Percentiles rank a stretch among this genome's conserved stretches.
Conservation (phyloP, 2,329 filamentous ascomycete species). For the Fusarium ambrosium region DNA sequence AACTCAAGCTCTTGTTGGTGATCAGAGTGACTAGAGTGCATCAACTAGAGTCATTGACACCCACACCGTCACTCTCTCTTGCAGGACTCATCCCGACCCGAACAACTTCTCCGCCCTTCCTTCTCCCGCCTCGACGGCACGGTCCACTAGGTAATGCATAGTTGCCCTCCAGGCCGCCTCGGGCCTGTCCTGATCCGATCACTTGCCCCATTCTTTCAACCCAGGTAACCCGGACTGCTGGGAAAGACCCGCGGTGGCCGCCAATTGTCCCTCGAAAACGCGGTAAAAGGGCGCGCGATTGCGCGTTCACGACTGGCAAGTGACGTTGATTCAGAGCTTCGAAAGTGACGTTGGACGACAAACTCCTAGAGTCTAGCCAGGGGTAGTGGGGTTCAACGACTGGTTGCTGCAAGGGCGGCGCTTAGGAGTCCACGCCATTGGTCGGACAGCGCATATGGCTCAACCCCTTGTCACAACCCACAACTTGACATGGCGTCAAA, state of each 20-base stretch:
- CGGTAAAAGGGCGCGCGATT: constrained; percentile 22
- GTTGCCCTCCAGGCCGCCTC: not conserved
- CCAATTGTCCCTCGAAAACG: constrained; percentile 5
- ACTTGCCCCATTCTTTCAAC: constrained; percentile 2
- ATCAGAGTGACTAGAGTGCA: constrained; percentile 34
- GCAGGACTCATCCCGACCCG: constrained; percentile 18
- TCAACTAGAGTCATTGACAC: constrained; percentile 28
- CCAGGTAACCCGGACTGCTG: not conserved
- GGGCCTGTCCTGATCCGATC: constrained; percentile 23
- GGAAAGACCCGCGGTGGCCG: constrained; percentile 10
- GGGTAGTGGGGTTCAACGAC: constrained; percentile 44
- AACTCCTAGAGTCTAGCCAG: constrained; percentile 37
- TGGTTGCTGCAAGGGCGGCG: constrained; percentile 48
- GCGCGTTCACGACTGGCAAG: constrained; percentile 24
- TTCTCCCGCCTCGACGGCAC: constrained; percentile 18
- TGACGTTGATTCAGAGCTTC: constrained; percentile 34
- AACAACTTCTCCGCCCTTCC: constrained; percentile 21
- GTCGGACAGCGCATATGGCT: constrained; percentile 29
- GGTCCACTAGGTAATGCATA: constrained; percentile 20
- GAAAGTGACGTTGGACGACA: constrained; percentile 25
- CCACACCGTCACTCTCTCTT: constrained; percentile 39
- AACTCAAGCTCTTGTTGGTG: constrained; percentile 42
- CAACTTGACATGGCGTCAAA: constrained; percentile 38
- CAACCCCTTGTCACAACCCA: constrained; percentile 43
- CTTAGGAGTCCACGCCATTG: constrained; percentile 48